phyloP scores from a whole-genome alignment of 164 flowering plant species.

The Stephania yunnanensis region DNA sequence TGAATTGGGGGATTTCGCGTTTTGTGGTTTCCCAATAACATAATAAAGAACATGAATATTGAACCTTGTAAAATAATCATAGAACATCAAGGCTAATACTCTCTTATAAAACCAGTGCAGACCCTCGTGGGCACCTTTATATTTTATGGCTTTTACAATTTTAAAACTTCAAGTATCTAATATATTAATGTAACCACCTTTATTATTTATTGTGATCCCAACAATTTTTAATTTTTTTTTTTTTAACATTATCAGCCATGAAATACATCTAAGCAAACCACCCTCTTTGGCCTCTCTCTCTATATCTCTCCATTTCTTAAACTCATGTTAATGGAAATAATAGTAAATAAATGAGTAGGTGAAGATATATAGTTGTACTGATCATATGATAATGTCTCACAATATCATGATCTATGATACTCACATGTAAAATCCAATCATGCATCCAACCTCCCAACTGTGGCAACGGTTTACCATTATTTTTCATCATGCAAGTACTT shows the following conservation, averaged over 20 bases:
- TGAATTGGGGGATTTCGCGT: neutral
- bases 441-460: neutral
- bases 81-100: neutral
- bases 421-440: neutral
- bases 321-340: no score
- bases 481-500: no score
- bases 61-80: neutral
- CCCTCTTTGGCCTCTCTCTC: no score
- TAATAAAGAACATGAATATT: constrained; percentile 1
- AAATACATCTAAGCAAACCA: no score
- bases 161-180: neutral
- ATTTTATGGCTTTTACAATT: constrained; percentile 5
- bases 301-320: no score
- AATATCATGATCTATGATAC: neutral
- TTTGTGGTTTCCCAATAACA: neutral
- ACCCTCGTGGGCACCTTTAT: constrained; percentile 12
- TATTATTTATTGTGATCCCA: neutral
- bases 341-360: neutral
- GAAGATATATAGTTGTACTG: no score
- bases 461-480: no score
- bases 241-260: neutral
- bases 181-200: neutral
- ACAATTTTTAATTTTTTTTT: neutral
- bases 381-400: neutral
- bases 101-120: constrained; percentile 13